Percentiles rank a stretch among this genome's conserved stretches.
Evolutionary conservation across 306 rosid genomes (phyloP).

Genomic region (Vigna hirtella): DNA sequence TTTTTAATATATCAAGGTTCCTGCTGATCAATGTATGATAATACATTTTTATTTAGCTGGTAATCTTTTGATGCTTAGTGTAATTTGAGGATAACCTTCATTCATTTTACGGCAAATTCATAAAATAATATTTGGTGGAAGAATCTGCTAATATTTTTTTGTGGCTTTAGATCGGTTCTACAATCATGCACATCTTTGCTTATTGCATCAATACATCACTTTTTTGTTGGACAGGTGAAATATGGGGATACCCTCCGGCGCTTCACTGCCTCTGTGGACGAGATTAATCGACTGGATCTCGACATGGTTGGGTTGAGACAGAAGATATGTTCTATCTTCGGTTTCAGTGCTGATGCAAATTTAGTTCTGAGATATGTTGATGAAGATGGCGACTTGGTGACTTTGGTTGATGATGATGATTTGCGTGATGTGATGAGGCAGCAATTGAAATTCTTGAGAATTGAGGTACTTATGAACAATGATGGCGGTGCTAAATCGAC

Average conservation of each 20-base stretch:
- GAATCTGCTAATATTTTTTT: background rate
- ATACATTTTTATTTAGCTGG: background rate
- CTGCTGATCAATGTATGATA: background rate
- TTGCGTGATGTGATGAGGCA: slow-evolving; percentile 79
- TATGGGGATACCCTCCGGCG: slow-evolving; percentile 84
- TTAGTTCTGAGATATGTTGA: slow-evolving; percentile 71
- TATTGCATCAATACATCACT: slow-evolving; percentile 20
- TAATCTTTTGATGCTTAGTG: background rate
- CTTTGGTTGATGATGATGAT: slow-evolving; percentile 83
- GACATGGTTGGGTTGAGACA: slow-evolving; percentile 70
- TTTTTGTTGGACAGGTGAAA: slow-evolving; percentile 58
- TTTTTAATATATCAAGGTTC: background rate
- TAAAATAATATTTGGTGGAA: background rate
- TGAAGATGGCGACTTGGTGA: slow-evolving; percentile 91
- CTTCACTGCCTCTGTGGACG: slow-evolving; percentile 62
- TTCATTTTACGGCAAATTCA: background rate
- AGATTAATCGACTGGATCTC: slow-evolving; percentile 62
- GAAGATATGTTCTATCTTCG: slow-evolving; percentile 64
- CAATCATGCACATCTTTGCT: background rate
- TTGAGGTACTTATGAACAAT: slow-evolving; percentile 58
- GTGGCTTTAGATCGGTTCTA: background rate
- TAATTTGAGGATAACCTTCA: background rate
- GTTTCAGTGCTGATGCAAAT: slow-evolving; percentile 59
- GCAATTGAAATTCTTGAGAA: slow-evolving; percentile 71
- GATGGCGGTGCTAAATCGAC: slow-evolving; percentile 45